Base-by-base conservation (phyloP, 2,329 filamentous ascomycete species). In the Aspergillus alliaceus region DNA sequence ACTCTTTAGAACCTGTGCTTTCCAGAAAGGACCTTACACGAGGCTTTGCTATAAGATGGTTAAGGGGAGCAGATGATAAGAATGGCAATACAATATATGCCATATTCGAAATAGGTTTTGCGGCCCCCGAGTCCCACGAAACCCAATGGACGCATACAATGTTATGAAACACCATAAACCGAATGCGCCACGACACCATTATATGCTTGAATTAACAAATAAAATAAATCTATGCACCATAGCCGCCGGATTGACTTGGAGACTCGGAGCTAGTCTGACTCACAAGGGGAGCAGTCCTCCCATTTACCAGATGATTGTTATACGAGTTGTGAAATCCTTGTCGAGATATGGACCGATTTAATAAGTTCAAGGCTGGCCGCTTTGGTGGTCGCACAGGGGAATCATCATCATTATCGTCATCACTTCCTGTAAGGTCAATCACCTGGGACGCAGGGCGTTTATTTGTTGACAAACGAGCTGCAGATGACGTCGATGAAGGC, bases 381-480 rank as follows among this genome's bases (percentile, higher is more conserved):
- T 77, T 75, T n/a, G 68, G 42, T 48, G 72, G 65, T 29, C 69
- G 67, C 24, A 62, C 58, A n/a, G 78, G 71, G 9, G 74, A 75
- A 37, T 79, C 77, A 40, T 83, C 80, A 15, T 78, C 76, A 53
- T 79, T 76, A 54, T 82, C 80, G 48, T 80, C 81, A 63, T 44
- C 40, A 7, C 80, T 83, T 14, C 76, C 74, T 4, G 81, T 84
- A 39, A 84, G 70, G 62, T 84, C 82, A 59, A 84, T 83, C n/a
- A 84, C 75, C 59, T 77, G 73, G 18, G 77, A 69, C 29, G 75
- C 75, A 14, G 79, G 68, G 55, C 81, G 72, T 64, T 84, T 84
- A 44, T 72, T 77, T 42, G 70, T 74, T 31, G 74, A 73, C 32
- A 63, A 56, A 27, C 69, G 66, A 50, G 61, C 62, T 34, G 65